Base-by-base conservation (phyloP, 495 filamentous ascomycete genomes). In the Aspergillus egyptiacus region DNA sequence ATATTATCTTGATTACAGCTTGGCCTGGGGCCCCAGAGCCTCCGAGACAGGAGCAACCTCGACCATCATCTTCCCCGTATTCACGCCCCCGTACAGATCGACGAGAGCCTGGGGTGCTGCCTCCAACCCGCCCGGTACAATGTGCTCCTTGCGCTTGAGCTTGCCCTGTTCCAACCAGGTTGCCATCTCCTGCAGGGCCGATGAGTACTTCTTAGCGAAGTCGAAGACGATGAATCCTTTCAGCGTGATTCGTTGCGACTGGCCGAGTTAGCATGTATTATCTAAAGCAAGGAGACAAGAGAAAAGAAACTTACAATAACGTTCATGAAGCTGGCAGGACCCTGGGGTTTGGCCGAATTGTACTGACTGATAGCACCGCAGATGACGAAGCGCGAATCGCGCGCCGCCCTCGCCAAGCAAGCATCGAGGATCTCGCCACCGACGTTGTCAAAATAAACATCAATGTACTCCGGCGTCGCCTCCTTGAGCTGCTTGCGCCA, bases 391-490 rank as follows among this genome's bases (percentile, higher is more conserved):
- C 75, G 59, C 27, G 73, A 59, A 55, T 74, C 64, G n/a, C 54
- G 53, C 11, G 72, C 72, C 7, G 73, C 73, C 1, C 72, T 54
- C 1, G 67, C 60, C 44, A 80, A 60, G 46, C 71, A 74, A 15
- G 70, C 67, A 65, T 79, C 74, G n/a, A 80, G 66, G 28, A 78
- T 74, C 43, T 78, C 73, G 25, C 75, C 76, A 10, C 76, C 77
- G 14, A 70, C 69, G 59, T 81, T 81, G 55, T 81, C 77, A 58
- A 79, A 81, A 51, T 68, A 81, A 1, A 79, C 75, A 67, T 79
- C 71, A 53, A 79, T 78, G 50, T 74, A 70, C 48, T 70, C 70
- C 6, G 75, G 70, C 2, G 69, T 73, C 11, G 70, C 65, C 19
- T 63, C 61, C 30, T 69, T 69, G 3, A 80, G 55, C 54, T 79